Evolutionary conservation across 257 asterid species (phyloP), one percentile per base, ranked within the genome.

Genomic region (Linaria vulgaris): DNA sequence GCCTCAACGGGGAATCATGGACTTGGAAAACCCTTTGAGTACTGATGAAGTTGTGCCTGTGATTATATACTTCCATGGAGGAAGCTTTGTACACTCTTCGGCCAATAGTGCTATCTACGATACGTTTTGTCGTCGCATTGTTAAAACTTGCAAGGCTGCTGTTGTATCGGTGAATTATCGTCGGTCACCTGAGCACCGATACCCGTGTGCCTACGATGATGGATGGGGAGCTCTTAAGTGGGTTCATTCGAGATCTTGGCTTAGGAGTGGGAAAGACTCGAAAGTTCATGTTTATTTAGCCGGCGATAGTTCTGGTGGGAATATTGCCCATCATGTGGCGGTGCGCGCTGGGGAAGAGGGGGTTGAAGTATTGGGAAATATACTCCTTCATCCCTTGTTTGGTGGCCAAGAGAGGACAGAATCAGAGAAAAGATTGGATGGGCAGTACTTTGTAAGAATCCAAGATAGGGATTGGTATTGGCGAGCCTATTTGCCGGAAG

Each of bases 231-330:
- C 96, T 3, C 84, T 90, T 0, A 79, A 77, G 59, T 90, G 97
- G 97, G 95, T 75, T 7, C 5, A 51, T 39, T 80, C 85, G 0
- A 74, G 76, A 57, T n/a, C 72, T 7, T 80, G 85, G 97, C 80
- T 90, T 7, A 56, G 68, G 23, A 90, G 97, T 62, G 91, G 94
- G 10, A 10, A 22, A 0, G 82, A 78, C 31, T 63, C 67, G 0
- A 81, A 76, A 44, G 95, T 72, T 41, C 83, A 86, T 58, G 82
- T 81, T 0, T 89, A 80, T 22, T 27, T 89, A 22, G 87, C 86
- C 1, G 96, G 96, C 0, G 96, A 89, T 63, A 89, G 96, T 66
- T 86, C 96, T 3, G 95, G 96, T 8, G 96, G 96, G 4, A 89
- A 89, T 63, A 89, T 89, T 4, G 89, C 87, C 5, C 96, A 89